Evolutionary conservation across 2,329 filamentous ascomycete species (phyloP).

Genomic region (Exophiala calicioides): DNA sequence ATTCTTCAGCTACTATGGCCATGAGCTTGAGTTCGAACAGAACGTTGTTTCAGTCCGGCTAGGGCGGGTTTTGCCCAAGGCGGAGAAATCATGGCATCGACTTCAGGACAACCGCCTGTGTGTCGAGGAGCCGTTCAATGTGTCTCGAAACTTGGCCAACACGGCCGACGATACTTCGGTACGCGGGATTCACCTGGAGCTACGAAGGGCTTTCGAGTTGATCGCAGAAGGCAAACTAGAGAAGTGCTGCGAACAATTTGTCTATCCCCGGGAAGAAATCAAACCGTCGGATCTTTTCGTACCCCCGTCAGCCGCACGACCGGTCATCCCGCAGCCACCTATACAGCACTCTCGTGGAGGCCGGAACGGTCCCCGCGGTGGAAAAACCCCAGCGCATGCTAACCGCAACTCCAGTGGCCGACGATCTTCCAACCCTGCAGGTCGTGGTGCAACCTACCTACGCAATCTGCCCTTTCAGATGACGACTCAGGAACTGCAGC

Average conservation of each 20-base stretch:
- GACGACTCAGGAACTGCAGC: constrained; percentile 40
- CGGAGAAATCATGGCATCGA: constrained; percentile 85
- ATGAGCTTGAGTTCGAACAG: constrained; percentile 88
- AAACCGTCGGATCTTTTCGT: constrained; percentile 30
- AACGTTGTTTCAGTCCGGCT: constrained; percentile 80
- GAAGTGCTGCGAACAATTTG: constrained; percentile 83
- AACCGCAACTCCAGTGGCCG: constrained; percentile 50
- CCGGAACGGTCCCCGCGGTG: constrained; percentile 52
- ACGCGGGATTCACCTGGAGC: constrained; percentile 82
- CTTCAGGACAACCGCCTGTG: constrained; percentile 80
- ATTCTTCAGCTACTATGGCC: constrained; percentile 92
- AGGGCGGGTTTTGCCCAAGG: constrained; percentile 75
- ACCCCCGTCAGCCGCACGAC: constrained; percentile 57
- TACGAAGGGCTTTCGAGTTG: constrained; percentile 83
- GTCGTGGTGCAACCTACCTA: constrained; percentile 40
- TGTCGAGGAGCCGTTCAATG: constrained; percentile 96
- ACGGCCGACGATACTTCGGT: constrained; percentile 96
- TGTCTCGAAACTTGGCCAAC: constrained; percentile 83
- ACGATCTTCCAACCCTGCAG: constrained; percentile 59
- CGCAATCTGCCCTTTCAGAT: constrained; percentile 41
- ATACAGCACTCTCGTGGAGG: constrained; percentile 47
- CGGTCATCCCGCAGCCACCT: constrained; percentile 50
- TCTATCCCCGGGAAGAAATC: constrained; percentile 68
- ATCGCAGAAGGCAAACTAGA: constrained; percentile 76
- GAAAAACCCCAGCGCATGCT: constrained; percentile 50